Base-by-base conservation (phyloP, 495 filamentous ascomycete genomes). In the Schizothecium vesticola region DNA sequence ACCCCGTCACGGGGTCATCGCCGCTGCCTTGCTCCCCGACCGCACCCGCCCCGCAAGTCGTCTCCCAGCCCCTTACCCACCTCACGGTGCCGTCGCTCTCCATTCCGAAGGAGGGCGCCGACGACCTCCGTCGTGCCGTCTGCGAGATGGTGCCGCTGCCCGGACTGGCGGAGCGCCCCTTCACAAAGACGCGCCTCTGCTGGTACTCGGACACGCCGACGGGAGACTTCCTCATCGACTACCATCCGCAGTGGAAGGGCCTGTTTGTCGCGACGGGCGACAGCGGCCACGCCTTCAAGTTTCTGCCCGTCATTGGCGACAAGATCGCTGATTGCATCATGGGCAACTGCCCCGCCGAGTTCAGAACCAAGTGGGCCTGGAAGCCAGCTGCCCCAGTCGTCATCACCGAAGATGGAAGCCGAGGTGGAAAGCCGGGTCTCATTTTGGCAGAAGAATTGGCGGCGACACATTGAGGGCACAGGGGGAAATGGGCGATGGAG, bases 261-360 rank as follows among this genome's bases (percentile, higher is more conserved):
- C 79, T 97, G 22, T 93, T 97, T 77, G 73, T 97, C 16, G 90
- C 92, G 1, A 94, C 91, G 0, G 93, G 93, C 16, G 93, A 91
- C 16, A 92, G 89, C 72, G 93, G 93, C 2, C 94, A 97, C 76
- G 93, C 77, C 4, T 97, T 90, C 81, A 97, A 97, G 76, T 97
- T 97, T 76, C 78, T 96, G 76, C 93, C 93, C 2, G 88, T 96
- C 19, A 77, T 97, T 13, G 93, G 94, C 16, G 90, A 91, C 64
- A 88, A 88, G 74, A 84, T 96, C 57, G 88, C 89, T 13, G 88
- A 92, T 71, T 85, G 86, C 28, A 74, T 96, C 25, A 80, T 86
- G 74, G 82, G 86, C 2, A 77, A 77, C 8, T 81, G 86, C 36
- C 86, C 87, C 1, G 75, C 77, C 8, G 86, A 87, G 73, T 85